Evolutionary conservation across 1,139 yeast genomes (phyloP), one percentile per base, ranked within the genome.

Genomic region (Zygoascus meyerae): DNA sequence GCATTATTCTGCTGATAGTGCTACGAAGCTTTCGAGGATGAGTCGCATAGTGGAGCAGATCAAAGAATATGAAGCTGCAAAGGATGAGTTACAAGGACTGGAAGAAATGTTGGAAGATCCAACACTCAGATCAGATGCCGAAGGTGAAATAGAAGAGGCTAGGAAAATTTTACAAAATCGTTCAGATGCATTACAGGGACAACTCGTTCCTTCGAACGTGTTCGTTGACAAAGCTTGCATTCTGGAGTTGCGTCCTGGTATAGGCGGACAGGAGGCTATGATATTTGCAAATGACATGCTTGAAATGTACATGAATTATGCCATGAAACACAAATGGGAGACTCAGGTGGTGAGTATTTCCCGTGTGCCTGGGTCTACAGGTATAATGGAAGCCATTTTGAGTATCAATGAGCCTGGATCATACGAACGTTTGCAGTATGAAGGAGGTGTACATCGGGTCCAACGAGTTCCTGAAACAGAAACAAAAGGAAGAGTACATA

Each of bases 381-480:
- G 87, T 9, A 67, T 89, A 14, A 74, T 81, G 17, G 96, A 89
- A 61, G 95, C 90, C 0, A 82, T 90, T 31, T 55, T 94, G 34
- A 72, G 80, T 50, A 75, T 92, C 8, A 84, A 85, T 55, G 78
- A 80, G 48, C 82, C 85, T 0, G 95, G 95, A 0, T 75, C 95
- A 1, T 92, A 82, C 61, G 82, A 83, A 53, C 60, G 73, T 29
- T 66, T 92, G 48, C 75, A 94, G 52, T 83, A 79, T 59, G 99
- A 92, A 63, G 87, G 95, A 44, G 99, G 99, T 1, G 96, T 92
- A 11, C 99, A 92, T 62, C 70, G 99, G 44, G 98, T 92, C 1
- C 99, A 92, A 63, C 70, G 99, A 51, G 80, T 92, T 3, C 98
- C 98, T 0, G 83, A 80, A 31, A 92, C 98, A 0, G 98, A 92